These are phyloP conservation scores for Mortierella sp. DNA, from an alignment of 371 early-diverging fungal genomes.

Conservation along the genomic window DNA sequence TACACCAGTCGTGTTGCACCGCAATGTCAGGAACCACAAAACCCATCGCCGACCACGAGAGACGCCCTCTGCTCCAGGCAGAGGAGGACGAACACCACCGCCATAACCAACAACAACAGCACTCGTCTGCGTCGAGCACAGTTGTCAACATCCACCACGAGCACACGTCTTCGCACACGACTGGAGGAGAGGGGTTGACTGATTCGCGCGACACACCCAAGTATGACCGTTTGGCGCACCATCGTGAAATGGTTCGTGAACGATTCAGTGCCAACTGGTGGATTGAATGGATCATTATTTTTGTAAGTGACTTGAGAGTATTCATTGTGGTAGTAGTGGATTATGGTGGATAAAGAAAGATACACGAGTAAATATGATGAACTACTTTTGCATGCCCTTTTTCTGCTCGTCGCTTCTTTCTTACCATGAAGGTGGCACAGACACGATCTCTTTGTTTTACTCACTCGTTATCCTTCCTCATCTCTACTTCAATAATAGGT, in stretches of 20 bases:
- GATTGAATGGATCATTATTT: constrained; percentile 51
- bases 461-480: too few species aligned
- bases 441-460: too few species aligned
- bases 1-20: not conserved
- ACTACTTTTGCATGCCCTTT: not conserved
- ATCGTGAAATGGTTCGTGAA: constrained; percentile 48
- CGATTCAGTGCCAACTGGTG: constrained; percentile 55
- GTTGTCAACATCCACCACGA: constrained; percentile 11
- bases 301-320: constrained; percentile 24
- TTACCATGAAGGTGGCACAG: too few species aligned
- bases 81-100: not conserved
- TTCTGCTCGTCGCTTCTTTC: not conserved
- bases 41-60: not conserved
- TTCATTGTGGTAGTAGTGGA: too few species aligned
- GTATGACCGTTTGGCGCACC: constrained; percentile 42
- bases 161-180: not conserved
- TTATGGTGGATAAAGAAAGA: too few species aligned
- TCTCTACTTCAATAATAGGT: constrained; percentile 11
- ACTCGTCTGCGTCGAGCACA: not conserved
- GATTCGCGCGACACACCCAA: not conserved
- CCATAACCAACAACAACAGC: not conserved
- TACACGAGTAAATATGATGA: not conserved
- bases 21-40: constrained; percentile 1
- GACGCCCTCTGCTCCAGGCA: constrained; percentile 13
- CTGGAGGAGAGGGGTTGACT: not conserved